These are phyloP conservation scores for Salpingoeca rosetta DNA, from an alignment of 78 protist species.

Conservation along the genomic window DNA sequence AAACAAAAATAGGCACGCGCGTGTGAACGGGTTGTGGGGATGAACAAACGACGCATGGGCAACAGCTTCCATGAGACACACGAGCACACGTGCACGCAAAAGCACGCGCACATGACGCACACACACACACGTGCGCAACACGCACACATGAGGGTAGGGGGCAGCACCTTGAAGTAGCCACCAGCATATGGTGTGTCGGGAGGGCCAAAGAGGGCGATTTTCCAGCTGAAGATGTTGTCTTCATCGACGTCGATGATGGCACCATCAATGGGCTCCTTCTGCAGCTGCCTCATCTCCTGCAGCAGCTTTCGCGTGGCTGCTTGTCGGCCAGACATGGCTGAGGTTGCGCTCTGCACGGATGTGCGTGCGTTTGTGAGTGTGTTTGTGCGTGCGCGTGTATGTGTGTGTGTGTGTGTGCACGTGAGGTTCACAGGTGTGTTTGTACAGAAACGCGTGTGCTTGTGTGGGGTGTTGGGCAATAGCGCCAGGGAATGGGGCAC, in stretches of 20 bases:
- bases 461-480: no score
- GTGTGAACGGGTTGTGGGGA: neutral
- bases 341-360: no score
- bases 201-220: conserved; percentile 45
- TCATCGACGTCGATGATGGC: conserved; percentile 21
- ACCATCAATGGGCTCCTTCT: conserved; percentile 38
- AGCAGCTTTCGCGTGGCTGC: no score
- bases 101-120: neutral
- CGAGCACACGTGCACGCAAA: neutral
- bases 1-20: neutral
- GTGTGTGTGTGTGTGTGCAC: no score
- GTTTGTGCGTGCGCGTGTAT: no score
- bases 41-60: neutral
- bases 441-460: no score
- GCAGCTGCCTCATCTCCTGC: neutral
- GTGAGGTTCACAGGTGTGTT: no score
- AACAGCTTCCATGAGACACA: neutral
- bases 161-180: neutral
- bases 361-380: no score
- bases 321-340: no score
- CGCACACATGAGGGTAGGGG: neutral
- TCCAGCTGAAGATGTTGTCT: conserved; percentile 34
- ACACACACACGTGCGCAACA: conserved; percentile 11
- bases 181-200: conserved; percentile 26
- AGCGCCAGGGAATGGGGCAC: no score